Conservation (phyloP, 495 filamentous ascomycete genomes). For the Hyaloscypha finlandica region DNA sequence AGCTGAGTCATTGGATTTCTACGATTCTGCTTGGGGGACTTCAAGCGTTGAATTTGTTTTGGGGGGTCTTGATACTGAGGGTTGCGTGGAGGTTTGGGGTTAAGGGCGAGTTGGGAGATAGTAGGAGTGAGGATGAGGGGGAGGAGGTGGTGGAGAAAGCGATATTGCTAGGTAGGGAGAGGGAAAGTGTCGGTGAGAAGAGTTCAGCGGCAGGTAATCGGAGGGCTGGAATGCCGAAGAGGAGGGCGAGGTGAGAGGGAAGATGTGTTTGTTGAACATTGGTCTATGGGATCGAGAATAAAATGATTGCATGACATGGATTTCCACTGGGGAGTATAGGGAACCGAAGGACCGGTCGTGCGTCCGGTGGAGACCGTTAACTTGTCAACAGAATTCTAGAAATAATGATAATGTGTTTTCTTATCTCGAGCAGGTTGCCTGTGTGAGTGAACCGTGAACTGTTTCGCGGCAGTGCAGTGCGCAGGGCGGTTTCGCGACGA, state of each 20-base stretch:
- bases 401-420: too few relatives aligned
- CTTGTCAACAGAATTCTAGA: too few relatives aligned
- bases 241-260: background rate
- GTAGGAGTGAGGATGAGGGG: slow-evolving; percentile 51
- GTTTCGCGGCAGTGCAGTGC: too few relatives aligned
- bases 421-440: too few relatives aligned
- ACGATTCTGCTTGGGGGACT: slow-evolving; percentile 66
- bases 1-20: slow-evolving; percentile 70
- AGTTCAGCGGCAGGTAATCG: background rate
- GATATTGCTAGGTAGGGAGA: background rate
- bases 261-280: background rate
- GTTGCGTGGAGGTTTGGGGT: slow-evolving; percentile 60
- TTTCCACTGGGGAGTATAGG: too few relatives aligned
- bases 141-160: slow-evolving; percentile 45
- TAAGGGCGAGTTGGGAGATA: slow-evolving; percentile 47
- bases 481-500: too few relatives aligned
- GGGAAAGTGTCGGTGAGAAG: background rate
- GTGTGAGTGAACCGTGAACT: too few relatives aligned
- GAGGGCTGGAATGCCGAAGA: background rate
- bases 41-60: slow-evolving; percentile 82
- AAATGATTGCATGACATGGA: too few relatives aligned
- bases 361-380: too few relatives aligned
- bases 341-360: too few relatives aligned
- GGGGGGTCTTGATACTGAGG: slow-evolving; percentile 77
- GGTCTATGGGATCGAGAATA: too few relatives aligned